These are phyloP conservation scores for Astrothelium macrocarpum DNA, from an alignment of 495 filamentous ascomycete species.

Conservation along the genomic window DNA sequence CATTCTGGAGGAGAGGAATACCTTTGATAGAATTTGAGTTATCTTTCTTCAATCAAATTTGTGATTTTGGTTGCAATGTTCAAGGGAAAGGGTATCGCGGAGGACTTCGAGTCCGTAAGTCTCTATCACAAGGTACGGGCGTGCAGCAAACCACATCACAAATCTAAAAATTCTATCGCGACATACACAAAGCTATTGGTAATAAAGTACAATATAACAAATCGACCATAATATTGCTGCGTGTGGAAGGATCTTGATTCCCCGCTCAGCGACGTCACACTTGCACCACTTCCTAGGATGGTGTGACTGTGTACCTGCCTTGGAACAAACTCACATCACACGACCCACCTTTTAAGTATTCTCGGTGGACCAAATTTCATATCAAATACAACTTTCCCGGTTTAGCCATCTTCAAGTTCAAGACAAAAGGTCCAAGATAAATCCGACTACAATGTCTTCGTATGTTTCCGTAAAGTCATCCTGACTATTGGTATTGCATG, in stretches of 20 bases:
- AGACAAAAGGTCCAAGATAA: neutral
- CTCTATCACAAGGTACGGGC: too few species aligned
- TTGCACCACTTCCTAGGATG: neutral
- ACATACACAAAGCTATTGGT: too few species aligned
- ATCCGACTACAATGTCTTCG: neutral
- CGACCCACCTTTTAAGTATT: neutral
- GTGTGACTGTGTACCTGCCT: neutral
- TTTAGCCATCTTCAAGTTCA: neutral
- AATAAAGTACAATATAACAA: neutral
- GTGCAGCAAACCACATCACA: too few species aligned
- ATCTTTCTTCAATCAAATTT: neutral
- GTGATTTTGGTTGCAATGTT: neutral
- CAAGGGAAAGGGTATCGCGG: too few species aligned
- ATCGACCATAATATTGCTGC: neutral
- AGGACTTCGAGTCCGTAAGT: too few species aligned
- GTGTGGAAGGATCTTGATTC: neutral
- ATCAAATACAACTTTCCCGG: neutral
- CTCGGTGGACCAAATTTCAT: neutral
- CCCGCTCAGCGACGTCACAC: constrained; percentile 4
- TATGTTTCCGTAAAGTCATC: neutral
- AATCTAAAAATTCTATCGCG: too few species aligned
- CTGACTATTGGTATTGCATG: neutral
- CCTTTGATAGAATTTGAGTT: neutral
- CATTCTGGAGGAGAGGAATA: too few species aligned
- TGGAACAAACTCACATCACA: neutral